A percentile compares a stretch with the other conserved stretches of the same genome.
Conservation (phyloP, 2,329 filamentous ascomycete genomes). For the Taxawa tesnikishii region DNA sequence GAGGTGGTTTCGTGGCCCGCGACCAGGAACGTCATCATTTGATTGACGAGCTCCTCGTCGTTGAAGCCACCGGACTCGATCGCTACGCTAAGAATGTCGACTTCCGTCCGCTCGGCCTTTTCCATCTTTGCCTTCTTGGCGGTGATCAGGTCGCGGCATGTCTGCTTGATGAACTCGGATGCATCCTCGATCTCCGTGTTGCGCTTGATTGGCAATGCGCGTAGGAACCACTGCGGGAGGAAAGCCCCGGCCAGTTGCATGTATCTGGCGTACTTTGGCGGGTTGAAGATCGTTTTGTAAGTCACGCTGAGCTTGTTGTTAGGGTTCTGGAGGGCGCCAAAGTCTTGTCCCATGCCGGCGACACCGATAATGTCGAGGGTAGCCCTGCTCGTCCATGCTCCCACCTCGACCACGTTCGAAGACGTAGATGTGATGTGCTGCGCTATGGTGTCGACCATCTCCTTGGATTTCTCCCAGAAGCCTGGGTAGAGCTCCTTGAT, state of each 20-base stretch:
- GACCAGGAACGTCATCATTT: conserved; percentile 80
- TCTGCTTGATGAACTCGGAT: conserved; percentile 46
- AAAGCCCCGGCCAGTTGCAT: conserved; percentile 45
- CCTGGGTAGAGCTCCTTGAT: conserved; percentile 36
- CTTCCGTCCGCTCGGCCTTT: conserved; percentile 35
- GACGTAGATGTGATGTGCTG: conserved; percentile 18
- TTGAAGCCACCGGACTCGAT: conserved; percentile 62
- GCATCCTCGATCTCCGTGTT: conserved; percentile 54
- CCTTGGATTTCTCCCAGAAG: conserved; percentile 36
- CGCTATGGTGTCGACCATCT: conserved; percentile 22
- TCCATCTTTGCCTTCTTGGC: conserved; percentile 52
- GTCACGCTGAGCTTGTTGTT: conserved; percentile 40
- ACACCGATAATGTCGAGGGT: conserved; percentile 48
- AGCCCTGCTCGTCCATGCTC: conserved; percentile 35
- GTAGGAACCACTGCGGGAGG: conserved; percentile 50
- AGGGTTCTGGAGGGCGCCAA: conserved; percentile 37
- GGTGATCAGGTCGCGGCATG: conserved; percentile 56
- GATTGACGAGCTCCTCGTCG: conserved; percentile 72
- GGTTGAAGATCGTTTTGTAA: conserved; percentile 39
- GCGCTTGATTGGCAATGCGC: conserved; percentile 53
- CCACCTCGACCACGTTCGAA: conserved; percentile 28
- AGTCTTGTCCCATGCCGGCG: conserved; percentile 45
- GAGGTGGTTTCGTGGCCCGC: conserved; percentile 51
- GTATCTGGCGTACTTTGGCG: conserved; percentile 36
- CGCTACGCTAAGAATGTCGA: conserved; percentile 73